Percentiles rank a stretch among this genome's conserved stretches.
phyloP scores from a whole-genome alignment of 2,329 filamentous ascomycete species.

The Hypoxylon sp. region DNA sequence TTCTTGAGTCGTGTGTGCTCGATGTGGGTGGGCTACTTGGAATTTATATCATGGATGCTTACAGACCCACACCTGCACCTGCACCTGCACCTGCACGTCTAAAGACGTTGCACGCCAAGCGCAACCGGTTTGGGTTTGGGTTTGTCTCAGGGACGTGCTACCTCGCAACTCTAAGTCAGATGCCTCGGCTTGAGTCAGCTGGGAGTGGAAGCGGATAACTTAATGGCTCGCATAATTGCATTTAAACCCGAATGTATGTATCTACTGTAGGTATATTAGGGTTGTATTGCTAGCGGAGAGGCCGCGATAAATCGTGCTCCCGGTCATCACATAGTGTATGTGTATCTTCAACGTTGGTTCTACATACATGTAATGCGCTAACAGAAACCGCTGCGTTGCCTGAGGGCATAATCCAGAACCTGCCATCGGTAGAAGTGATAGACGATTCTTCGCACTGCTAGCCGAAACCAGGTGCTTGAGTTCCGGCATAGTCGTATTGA shows the following conservation, averaged over 20 bases:
- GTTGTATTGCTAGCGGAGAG: too few species aligned
- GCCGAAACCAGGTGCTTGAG: slow-evolving; percentile 14
- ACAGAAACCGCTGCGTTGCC: too few species aligned
- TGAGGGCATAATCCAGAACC: too few species aligned
- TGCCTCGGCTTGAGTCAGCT: slow-evolving; percentile 3
- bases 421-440: background rate
- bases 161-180: background rate
- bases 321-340: background rate
- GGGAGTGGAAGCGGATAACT: background rate
- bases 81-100: too few species aligned
- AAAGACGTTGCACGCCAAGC: background rate
- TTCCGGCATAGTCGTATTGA: slow-evolving; percentile 35
- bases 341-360: background rate
- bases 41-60: too few species aligned
- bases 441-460: background rate
- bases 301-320: background rate
- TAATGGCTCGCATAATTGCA: slow-evolving; percentile 4
- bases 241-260: background rate
- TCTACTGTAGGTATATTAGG: too few species aligned
- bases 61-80: too few species aligned
- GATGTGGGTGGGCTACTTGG: too few species aligned
- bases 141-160: background rate
- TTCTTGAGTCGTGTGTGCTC: too few species aligned
- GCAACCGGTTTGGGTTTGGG: too few species aligned
- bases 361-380: background rate